Conservation (phyloP, 148 eudicot species). For the Rhododendron williamsianum region DNA sequence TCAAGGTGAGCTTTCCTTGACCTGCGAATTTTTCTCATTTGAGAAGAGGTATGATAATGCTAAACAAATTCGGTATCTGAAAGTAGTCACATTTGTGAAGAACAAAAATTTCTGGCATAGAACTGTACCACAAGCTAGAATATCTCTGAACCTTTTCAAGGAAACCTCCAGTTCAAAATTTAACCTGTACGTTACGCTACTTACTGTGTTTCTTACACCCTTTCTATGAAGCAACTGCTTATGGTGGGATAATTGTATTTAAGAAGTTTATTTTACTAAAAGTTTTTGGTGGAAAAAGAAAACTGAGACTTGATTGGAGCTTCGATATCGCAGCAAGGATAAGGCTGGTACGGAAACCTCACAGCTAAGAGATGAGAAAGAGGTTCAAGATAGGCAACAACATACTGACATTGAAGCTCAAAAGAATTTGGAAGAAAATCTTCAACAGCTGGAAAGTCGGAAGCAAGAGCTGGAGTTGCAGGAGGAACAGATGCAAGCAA, state of each 20-base stretch:
- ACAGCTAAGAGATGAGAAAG: conserved; percentile 83
- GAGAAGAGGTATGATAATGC: neutral
- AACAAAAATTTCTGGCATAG: neutral
- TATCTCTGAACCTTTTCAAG: neutral
- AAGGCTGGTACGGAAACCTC: conserved; percentile 89
- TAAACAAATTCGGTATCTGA: neutral
- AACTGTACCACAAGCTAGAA: neutral
- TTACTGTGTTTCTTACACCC: neutral
- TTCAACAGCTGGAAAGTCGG: conserved; percentile 73
- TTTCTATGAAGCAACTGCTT: neutral
- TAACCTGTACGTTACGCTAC: neutral
- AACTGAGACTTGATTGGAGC: neutral
- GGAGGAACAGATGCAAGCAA: conserved; percentile 76
- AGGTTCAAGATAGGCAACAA: conserved; percentile 90
- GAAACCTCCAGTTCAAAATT: neutral
- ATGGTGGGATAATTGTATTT: neutral
- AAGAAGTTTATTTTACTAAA: neutral
- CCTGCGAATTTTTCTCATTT: neutral
- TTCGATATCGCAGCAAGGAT: conserved; percentile 73
- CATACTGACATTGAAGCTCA: conserved; percentile 76
- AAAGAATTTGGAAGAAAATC: conserved; percentile 82
- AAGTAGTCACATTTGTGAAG: neutral
- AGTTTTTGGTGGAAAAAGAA: neutral
- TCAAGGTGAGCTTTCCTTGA: conserved; percentile 1
- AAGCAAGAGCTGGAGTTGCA: conserved; percentile 77